These are phyloP conservation scores for Orbilia brochopaga DNA, from an alignment of 2,329 filamentous ascomycete genomes.

Conservation along the genomic window DNA sequence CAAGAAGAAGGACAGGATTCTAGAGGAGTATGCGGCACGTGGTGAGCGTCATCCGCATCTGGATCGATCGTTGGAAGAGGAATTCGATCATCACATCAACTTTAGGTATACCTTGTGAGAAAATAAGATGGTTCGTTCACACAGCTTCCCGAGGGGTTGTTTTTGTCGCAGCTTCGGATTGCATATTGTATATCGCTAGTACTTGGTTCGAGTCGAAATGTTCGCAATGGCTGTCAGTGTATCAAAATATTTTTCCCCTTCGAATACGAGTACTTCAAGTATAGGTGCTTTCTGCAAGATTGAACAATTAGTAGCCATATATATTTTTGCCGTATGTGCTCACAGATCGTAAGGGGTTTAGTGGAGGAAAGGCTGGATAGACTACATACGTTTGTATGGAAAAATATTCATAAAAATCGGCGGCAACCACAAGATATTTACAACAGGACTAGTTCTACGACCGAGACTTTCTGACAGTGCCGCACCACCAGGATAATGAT, in stretches of 20 bases:
- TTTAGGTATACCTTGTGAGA: slow-evolving; percentile 34
- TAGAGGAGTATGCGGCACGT: slow-evolving; percentile 22
- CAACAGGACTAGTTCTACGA: too few relatives aligned
- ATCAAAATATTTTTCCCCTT: slow-evolving; percentile 6
- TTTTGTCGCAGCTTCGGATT: slow-evolving; percentile 3
- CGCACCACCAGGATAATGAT: too few relatives aligned
- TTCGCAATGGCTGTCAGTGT: slow-evolving; percentile 8
- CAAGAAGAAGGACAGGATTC: slow-evolving; percentile 29
- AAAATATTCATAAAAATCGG: too few relatives aligned
- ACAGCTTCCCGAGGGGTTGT: not conserved
- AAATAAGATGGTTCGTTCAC: not conserved
- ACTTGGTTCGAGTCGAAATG: not conserved
- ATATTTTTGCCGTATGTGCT: too few relatives aligned
- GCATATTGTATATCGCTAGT: not conserved
- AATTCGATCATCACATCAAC: slow-evolving; percentile 27
- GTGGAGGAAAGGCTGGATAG: too few relatives aligned
- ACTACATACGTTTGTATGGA: too few relatives aligned
- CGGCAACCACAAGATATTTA: too few relatives aligned
- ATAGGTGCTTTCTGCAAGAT: too few relatives aligned
- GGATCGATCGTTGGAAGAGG: slow-evolving; percentile 26
- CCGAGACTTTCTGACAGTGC: too few relatives aligned
- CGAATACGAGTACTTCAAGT: too few relatives aligned
- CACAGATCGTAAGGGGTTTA: too few relatives aligned
- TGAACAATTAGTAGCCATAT: too few relatives aligned
- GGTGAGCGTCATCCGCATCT: slow-evolving; percentile 23